A percentile compares a stretch with the other conserved stretches of the same genome.
Conservation (phyloP, 768 basidiomycete genomes). For the Russula olivacea region DNA sequence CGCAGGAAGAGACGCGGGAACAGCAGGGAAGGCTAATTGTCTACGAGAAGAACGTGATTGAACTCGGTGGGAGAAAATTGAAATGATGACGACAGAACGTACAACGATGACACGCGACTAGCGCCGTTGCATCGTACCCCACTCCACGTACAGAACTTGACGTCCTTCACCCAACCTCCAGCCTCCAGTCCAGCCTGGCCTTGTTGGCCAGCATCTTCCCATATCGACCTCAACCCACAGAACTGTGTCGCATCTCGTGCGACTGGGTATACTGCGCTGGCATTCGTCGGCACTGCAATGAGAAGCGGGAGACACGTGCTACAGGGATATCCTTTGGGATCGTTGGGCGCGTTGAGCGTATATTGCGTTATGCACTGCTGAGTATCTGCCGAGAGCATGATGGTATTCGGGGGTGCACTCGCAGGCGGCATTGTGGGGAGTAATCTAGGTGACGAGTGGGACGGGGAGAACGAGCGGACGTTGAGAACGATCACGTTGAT, state of each 20-base stretch:
- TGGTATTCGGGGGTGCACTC: constrained; percentile 28
- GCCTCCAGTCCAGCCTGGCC: constrained; percentile 39
- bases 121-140: constrained; percentile 41
- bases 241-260: constrained; percentile 42
- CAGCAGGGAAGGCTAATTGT: constrained; percentile 41
- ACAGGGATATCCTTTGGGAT: constrained; percentile 43
- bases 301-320: constrained; percentile 40
- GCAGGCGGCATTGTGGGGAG: constrained; percentile 19
- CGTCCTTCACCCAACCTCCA: constrained; percentile 42
- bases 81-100: constrained; percentile 26
- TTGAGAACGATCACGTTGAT: constrained; percentile 38
- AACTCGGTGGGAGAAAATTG: neutral
- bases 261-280: constrained; percentile 30
- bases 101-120: constrained; percentile 41
- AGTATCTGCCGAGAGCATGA: constrained; percentile 35
- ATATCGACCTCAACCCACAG: constrained; percentile 43
- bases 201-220: constrained; percentile 34
- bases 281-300: constrained; percentile 33
- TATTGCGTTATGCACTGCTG: constrained; percentile 44
- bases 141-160: constrained; percentile 43
- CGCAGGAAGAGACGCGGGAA: constrained; percentile 41
- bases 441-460: constrained; percentile 7
- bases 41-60: constrained; percentile 22
- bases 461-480: constrained; percentile 31
- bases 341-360: constrained; percentile 39